Evolutionary conservation across 768 basidiomycete genomes (phyloP).

Genomic region (Dioszegia aurantiaca): DNA sequence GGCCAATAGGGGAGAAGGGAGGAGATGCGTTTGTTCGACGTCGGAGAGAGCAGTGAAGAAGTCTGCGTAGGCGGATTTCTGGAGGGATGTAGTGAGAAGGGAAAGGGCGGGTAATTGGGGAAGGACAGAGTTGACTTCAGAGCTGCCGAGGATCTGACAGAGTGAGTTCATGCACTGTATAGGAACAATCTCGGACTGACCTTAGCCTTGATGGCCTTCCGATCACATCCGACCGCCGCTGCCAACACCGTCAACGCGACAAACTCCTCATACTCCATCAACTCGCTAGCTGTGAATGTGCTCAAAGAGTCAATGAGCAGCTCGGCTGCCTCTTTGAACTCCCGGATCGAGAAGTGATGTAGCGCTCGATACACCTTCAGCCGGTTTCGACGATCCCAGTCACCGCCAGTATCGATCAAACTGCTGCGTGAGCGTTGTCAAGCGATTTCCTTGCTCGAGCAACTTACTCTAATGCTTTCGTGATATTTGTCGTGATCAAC

Average conservation of each 20-base stretch:
- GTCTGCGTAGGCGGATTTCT: slow-evolving; percentile 90
- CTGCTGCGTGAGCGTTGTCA: slow-evolving; percentile 52
- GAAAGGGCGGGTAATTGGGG: slow-evolving; percentile 78
- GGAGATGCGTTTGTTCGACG: slow-evolving; percentile 79
- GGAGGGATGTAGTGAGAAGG: slow-evolving; percentile 78
- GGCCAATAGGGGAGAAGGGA: slow-evolving; percentile 80
- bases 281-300: slow-evolving; percentile 89
- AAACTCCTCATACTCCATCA: slow-evolving; percentile 84
- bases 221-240: slow-evolving; percentile 69
- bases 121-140: slow-evolving; percentile 81
- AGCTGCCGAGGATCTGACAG: slow-evolving; percentile 70
- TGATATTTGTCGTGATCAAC: slow-evolving; percentile 68
- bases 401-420: slow-evolving; percentile 89
- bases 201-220: slow-evolving; percentile 89
- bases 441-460: neutral
- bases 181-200: slow-evolving; percentile 53
- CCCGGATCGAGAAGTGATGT: slow-evolving; percentile 79
- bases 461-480: slow-evolving; percentile 75
- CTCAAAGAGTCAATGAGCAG: slow-evolving; percentile 86
- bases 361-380: slow-evolving; percentile 93
- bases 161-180: neutral
- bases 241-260: slow-evolving; percentile 78
- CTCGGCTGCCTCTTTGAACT: slow-evolving; percentile 81
- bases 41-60: slow-evolving; percentile 88
- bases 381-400: slow-evolving; percentile 96